Evolutionary conservation across 2,329 filamentous ascomycete species (phyloP).

Genomic region (Talaromyces verruculosus): DNA sequence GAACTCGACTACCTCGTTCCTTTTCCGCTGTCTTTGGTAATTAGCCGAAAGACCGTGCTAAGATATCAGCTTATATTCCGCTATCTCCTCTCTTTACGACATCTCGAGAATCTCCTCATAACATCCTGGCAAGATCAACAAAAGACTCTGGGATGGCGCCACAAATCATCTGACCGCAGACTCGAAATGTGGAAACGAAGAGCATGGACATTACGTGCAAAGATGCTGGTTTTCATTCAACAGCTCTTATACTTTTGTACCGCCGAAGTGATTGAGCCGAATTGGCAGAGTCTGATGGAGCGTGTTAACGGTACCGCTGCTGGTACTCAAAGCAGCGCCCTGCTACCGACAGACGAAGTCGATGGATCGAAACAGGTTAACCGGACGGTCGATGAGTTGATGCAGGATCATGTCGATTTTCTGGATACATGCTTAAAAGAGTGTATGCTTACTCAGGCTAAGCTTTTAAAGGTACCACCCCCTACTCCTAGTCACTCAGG

Average conservation of each 20-base stretch:
- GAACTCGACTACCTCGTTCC: constrained; percentile 93
- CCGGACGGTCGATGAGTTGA: constrained; percentile 90
- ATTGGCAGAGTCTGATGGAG: constrained; percentile 94
- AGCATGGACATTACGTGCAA: constrained; percentile 84
- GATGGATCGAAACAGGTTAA: constrained; percentile 53
- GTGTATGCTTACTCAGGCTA: constrained; percentile 97
- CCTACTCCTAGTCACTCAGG: no score
- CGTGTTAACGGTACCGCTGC: constrained; percentile 64
- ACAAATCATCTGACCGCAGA: constrained; percentile 68
- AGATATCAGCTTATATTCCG: constrained; percentile 95
- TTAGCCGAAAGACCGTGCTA: constrained; percentile 94
- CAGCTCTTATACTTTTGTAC: constrained; percentile 97
- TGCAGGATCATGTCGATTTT: constrained; percentile 99
- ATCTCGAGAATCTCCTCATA: constrained; percentile 83
- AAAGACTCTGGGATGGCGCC: constrained; percentile 76
- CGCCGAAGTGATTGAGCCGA: constrained; percentile 94
- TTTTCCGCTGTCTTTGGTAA: constrained; percentile 91
- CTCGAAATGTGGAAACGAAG: constrained; percentile 91
- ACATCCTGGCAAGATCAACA: constrained; percentile 89
- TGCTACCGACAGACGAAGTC: constrained; percentile 24
- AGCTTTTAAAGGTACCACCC: constrained; percentile 72
- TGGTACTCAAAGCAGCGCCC: constrained; percentile 35
- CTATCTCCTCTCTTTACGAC: constrained; percentile 83
- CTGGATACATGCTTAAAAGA: constrained; percentile 96
- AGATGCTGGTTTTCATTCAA: constrained; percentile 97